Base-by-base conservation (phyloP, 176 grass and related monocot species). In the Triticum aestivum region DNA sequence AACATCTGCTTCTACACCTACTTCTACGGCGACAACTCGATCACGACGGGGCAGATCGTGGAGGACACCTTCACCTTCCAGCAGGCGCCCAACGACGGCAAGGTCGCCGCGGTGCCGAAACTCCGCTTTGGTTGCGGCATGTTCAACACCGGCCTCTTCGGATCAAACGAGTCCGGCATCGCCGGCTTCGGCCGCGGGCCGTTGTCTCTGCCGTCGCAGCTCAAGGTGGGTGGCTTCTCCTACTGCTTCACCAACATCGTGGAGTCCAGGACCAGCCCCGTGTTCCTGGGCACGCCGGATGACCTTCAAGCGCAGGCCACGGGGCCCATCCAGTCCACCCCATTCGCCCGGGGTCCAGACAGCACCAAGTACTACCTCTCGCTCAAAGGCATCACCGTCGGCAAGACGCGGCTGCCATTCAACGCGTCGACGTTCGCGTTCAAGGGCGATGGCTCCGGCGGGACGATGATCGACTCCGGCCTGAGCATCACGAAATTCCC, bases 161-260 rank as follows among this genome's bases (percentile, higher is more conserved):
- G 0, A 9, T 49, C 84, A 37, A 88, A 91, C 70, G 89, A 83
- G 79, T 75, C 91, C 0, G 91, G 87, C 52, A 75, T 96, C 83
- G 91, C 89, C 21, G 94, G 94, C 23, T 91, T 96, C 38, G 89
- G 87, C n/a, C 94, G 82, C 52, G 91, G 91, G 15, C 82, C 81
- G 39, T 67, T 90, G 86, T 93, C 91, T 2, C 61, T 96, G 35
- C 84, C 90, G 34, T 91, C 91, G 13, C 94, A 93, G 73, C 91
- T 96, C 7, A 90, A 86, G 61, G 72, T 89, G 4, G 23, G 54
- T 24, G 88, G 83, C 66, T 93, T 96, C 79, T 96, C 91, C 0
- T 47, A 96, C 77, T 93, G 91, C 90, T 89, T 96, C 85, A 93
- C 91, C 21, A 65, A 87, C 7, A 59, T 91, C 0, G 23, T 79